phyloP scores from a whole-genome alignment of 495 filamentous ascomycete genomes.

The Talaromyces trachyspermus region DNA sequence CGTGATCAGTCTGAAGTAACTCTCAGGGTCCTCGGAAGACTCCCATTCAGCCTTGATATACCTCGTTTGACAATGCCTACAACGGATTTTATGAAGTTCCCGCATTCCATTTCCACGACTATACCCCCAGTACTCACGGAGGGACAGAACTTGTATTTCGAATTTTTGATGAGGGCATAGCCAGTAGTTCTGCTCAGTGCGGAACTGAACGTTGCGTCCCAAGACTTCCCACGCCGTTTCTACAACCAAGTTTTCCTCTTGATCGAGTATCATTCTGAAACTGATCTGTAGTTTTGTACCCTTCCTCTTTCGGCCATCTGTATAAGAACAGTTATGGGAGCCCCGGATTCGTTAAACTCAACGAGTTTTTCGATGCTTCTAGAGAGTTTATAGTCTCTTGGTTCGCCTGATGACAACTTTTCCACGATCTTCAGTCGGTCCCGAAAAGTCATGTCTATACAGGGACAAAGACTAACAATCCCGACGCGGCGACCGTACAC shows the following conservation, averaged over 20 bases:
- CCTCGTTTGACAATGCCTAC: background rate
- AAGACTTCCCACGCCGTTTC: background rate
- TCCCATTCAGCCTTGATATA: background rate
- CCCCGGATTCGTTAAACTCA: background rate
- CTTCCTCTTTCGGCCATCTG: background rate
- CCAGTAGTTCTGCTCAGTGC: background rate
- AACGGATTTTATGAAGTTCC: background rate
- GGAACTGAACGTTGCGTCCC: background rate
- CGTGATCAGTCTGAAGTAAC: background rate
- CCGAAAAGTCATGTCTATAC: background rate
- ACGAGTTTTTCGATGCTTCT: background rate
- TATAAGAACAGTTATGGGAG: background rate
- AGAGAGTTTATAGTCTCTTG: background rate
- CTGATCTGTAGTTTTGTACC: background rate
- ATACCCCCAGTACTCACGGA: background rate
- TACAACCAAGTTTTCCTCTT: background rate
- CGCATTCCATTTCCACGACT: background rate
- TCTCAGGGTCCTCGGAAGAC: background rate
- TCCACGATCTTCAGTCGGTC: background rate
- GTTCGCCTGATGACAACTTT: background rate
- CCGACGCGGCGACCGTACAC: background rate
- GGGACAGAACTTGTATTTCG: background rate
- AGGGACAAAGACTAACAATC: background rate
- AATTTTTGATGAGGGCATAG: background rate
- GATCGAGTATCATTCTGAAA: background rate